A percentile compares a stretch with the other conserved stretches of the same genome.
phyloP scores from a whole-genome alignment of 148 eudicot genomes.

The Euryodendron excelsum region DNA sequence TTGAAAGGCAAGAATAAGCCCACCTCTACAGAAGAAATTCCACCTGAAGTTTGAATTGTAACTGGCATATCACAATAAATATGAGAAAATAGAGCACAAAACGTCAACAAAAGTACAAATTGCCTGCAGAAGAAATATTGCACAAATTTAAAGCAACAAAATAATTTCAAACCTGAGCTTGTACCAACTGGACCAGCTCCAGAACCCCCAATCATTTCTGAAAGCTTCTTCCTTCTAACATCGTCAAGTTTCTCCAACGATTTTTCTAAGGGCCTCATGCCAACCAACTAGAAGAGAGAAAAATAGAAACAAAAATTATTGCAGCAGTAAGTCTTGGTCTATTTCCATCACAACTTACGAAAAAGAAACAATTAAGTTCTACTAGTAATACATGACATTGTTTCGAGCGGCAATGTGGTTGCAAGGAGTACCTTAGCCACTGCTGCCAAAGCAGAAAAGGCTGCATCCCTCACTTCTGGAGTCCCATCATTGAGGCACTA shows the following conservation, averaged over 20 bases:
- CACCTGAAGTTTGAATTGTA: slow-evolving; percentile 54
- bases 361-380: not conserved
- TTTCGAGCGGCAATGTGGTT: not conserved
- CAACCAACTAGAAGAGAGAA: slow-evolving; percentile 55
- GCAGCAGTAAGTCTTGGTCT: too few species aligned
- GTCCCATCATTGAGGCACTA: slow-evolving; percentile 96
- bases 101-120: not conserved
- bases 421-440: slow-evolving; percentile 62
- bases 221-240: slow-evolving; percentile 81
- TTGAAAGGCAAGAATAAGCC: slow-evolving; percentile 14
- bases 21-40: slow-evolving; percentile 48
- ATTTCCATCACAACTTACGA: not conserved
- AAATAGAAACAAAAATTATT: too few species aligned
- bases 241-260: slow-evolving; percentile 95
- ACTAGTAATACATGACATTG: not conserved
- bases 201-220: slow-evolving; percentile 90
- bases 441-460: slow-evolving; percentile 89
- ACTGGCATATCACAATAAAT: slow-evolving; percentile 32
- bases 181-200: slow-evolving; percentile 46
- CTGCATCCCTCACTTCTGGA: slow-evolving; percentile 96
- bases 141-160: not conserved
- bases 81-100: too few species aligned
- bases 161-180: slow-evolving; percentile 49
- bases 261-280: slow-evolving; percentile 95
- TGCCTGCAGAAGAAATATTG: not conserved